phyloP scores from a whole-genome alignment of 2,329 filamentous ascomycete genomes.

The Albifimbria verrucaria region DNA sequence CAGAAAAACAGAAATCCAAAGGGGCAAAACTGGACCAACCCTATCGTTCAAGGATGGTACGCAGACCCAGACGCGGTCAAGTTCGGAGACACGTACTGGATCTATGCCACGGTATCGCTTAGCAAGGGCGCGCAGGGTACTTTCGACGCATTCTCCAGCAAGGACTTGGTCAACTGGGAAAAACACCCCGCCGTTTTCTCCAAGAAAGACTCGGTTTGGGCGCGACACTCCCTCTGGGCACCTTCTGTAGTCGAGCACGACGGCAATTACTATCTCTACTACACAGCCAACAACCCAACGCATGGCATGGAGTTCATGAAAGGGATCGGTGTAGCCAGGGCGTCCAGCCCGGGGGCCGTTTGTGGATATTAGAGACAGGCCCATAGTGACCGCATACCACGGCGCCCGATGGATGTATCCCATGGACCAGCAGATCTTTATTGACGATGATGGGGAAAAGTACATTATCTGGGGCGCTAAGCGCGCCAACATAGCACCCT shows the following conservation, averaged over 20 bases:
- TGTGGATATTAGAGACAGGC: slow-evolving; percentile 6
- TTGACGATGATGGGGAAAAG: slow-evolving; percentile 7
- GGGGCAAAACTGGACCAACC: slow-evolving; percentile 3
- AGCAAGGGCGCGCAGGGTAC: slow-evolving; percentile 4
- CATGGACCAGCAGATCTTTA: slow-evolving; percentile 10
- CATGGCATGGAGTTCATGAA: too few relatives aligned
- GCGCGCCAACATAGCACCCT: slow-evolving; percentile 4
- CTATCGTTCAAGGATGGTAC: slow-evolving; percentile 8
- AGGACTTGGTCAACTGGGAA: slow-evolving; percentile 6
- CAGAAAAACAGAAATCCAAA: too few relatives aligned
- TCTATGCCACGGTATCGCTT: slow-evolving; percentile 7
- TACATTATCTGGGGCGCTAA: slow-evolving; percentile 10
- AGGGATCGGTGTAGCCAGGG: slow-evolving; percentile 7
- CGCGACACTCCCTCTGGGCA: slow-evolving; percentile 9
- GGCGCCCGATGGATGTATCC: slow-evolving; percentile 4
- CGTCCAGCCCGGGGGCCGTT: slow-evolving; percentile 7
- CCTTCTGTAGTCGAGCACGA: slow-evolving; percentile 17
- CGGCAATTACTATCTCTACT: slow-evolving; percentile 17
- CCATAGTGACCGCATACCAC: slow-evolving; percentile 4
- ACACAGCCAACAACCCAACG: slow-evolving; percentile 10
- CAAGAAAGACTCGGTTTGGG: slow-evolving; percentile 4
- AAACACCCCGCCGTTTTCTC: slow-evolving; percentile 3
- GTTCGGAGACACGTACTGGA: slow-evolving; percentile 9
- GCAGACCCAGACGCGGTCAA: slow-evolving; percentile 9
- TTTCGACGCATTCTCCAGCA: slow-evolving; percentile 9